A percentile compares a stretch with the other conserved stretches of the same genome.
These are phyloP conservation scores for Baudoinia panamericana DNA, from an alignment of 495 filamentous ascomycete genomes.

Conservation along the genomic window DNA sequence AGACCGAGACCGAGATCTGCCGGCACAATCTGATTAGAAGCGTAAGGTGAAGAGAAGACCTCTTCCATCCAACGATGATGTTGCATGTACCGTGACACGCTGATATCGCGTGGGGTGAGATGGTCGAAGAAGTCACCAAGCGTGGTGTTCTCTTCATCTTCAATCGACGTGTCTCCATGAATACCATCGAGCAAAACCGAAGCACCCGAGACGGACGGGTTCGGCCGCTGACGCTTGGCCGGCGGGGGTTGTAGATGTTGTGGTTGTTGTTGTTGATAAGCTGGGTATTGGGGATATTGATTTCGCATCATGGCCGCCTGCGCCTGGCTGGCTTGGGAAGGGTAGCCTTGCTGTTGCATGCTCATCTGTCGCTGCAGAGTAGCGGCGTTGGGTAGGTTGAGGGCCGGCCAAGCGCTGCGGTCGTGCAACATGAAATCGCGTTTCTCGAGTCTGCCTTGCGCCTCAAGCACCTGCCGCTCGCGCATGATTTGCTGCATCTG, in stretches of 20 bases:
- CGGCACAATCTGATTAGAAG: conserved; percentile 69
- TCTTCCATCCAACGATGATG: conserved; percentile 99
- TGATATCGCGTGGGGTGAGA: conserved; percentile 76
- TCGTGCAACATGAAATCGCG: conserved; percentile 94
- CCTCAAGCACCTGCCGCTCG: conserved; percentile 56
- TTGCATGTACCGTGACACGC: conserved; percentile 69
- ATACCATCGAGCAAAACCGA: not conserved
- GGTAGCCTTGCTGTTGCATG: conserved; percentile 10
- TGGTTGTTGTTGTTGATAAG: conserved; percentile 25
- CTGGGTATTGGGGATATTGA: not conserved
- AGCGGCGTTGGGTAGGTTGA: conserved; percentile 48
- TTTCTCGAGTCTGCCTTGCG: conserved; percentile 64
- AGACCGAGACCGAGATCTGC: conserved; percentile 77
- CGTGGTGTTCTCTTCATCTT: conserved; percentile 80
- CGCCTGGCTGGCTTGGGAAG: too few relatives aligned
- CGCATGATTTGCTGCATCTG: conserved; percentile 47
- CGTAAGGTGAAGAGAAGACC: conserved; percentile 76
- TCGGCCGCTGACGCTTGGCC: conserved; percentile 26
- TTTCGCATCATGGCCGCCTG: not conserved
- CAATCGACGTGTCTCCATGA: conserved; percentile 52
- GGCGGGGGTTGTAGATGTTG: conserved; percentile 29
- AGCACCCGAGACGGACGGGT: conserved; percentile 17
- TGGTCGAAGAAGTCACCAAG: conserved; percentile 79
- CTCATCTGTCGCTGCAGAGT: conserved; percentile 2
- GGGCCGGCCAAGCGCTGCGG: conserved; percentile 73